These are phyloP conservation scores for Vanrija pseudolonga DNA, from an alignment of 1,284 basidiomycete genomes.

Conservation along the genomic window DNA sequence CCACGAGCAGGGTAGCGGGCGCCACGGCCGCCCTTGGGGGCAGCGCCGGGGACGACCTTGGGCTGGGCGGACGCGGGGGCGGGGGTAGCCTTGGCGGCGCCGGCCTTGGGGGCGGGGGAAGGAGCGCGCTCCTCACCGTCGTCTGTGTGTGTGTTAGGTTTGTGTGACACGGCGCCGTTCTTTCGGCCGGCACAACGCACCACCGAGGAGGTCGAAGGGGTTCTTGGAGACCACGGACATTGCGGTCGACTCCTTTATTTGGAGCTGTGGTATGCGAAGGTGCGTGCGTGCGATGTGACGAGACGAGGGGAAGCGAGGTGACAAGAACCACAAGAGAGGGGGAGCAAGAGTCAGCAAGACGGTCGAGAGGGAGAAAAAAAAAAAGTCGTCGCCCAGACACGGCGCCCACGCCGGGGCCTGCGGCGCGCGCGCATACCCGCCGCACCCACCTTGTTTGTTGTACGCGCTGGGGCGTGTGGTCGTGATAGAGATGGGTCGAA, in stretches of 20 bases:
- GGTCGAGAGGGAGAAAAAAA: neutral
- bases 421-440: too few relatives aligned
- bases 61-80: constrained; percentile 28
- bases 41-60: constrained; percentile 34
- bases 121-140: constrained; percentile 33
- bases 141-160: constrained; percentile 32
- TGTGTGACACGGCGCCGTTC: neutral
- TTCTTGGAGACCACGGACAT: constrained; percentile 51
- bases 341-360: too few relatives aligned
- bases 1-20: constrained; percentile 39
- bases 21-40: constrained; percentile 27
- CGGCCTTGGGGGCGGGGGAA: constrained; percentile 35
- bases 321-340: neutral
- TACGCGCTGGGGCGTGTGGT: too few relatives aligned
- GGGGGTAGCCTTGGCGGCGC: constrained; percentile 17
- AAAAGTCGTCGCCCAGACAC: too few relatives aligned
- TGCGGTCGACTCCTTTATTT: constrained; percentile 25
- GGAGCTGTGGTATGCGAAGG: constrained; percentile 9
- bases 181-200: too few relatives aligned
- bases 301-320: neutral
- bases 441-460: too few relatives aligned
- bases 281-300: neutral
- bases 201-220: constrained; percentile 51
- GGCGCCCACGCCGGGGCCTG: too few relatives aligned
- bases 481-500: too few relatives aligned